Evolutionary conservation across 345 rosid genomes (phyloP).

Genomic region (Citrus reticulata): DNA sequence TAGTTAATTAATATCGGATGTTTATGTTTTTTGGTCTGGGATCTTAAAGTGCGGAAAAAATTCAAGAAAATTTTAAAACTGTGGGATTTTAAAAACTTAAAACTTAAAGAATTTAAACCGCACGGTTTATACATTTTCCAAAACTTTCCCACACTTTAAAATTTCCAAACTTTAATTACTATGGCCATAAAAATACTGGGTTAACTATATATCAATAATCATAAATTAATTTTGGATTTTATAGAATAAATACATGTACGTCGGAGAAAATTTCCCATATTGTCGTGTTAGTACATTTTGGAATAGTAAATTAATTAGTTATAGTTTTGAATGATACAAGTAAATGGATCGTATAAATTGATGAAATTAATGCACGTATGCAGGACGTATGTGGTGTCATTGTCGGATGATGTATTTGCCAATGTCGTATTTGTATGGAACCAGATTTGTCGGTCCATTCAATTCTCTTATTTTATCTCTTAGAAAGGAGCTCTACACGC

Average conservation of each 20-base stretch:
- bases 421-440: constrained; percentile 64
- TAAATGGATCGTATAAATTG: not conserved
- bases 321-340: too few relatives aligned
- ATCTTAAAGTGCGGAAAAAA: rapidly evolving
- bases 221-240: too few relatives aligned
- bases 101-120: too few relatives aligned
- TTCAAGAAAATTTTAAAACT: rapidly evolving
- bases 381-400: constrained; percentile 58
- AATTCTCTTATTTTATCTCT: constrained; percentile 41
- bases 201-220: too few relatives aligned
- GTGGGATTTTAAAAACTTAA: too few relatives aligned
- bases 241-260: too few relatives aligned
- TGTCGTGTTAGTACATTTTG: not conserved
- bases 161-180: too few relatives aligned
- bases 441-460: constrained; percentile 48
- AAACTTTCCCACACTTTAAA: too few relatives aligned
- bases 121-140: too few relatives aligned
- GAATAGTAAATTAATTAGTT: not conserved
- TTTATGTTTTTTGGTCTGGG: rapidly evolving
- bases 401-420: constrained; percentile 51
- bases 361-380: not conserved
- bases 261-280: too few relatives aligned
- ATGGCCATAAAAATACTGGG: too few relatives aligned
- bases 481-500: constrained; percentile 44
- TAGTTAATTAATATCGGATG: too few relatives aligned